Percentiles rank a stretch among this genome's conserved stretches.
Conservation (phyloP, 495 filamentous ascomycete species). For the Xylaria palmicola region DNA sequence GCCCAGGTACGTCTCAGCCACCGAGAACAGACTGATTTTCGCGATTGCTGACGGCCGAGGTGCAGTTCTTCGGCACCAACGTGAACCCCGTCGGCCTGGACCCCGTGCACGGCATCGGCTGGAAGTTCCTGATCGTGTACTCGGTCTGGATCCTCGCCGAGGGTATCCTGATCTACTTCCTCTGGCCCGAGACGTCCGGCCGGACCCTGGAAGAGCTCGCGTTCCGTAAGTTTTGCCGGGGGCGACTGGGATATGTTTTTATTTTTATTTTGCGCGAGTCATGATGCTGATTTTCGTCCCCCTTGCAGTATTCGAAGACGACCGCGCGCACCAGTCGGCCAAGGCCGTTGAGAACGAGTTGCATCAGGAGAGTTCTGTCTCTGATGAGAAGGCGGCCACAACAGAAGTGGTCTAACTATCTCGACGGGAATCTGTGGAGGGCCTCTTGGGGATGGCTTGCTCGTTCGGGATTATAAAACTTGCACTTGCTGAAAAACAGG, state of each 20-base stretch:
- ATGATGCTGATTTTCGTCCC: conserved; percentile 3
- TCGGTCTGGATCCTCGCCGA: conserved; percentile 58
- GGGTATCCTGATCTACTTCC: conserved; percentile 52
- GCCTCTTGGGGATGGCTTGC: not conserved
- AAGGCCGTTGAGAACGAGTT: conserved; percentile 50
- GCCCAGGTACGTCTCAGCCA: conserved; percentile 31
- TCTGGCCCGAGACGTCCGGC: conserved; percentile 60
- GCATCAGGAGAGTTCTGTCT: conserved; percentile 19
- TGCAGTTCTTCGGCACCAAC: conserved; percentile 61
- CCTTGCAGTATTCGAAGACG: conserved; percentile 55
- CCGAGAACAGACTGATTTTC: too few species aligned
- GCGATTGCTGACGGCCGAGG: not conserved
- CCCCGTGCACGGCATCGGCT: conserved; percentile 46
- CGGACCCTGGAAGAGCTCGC: conserved; percentile 61
- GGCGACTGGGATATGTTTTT: not conserved
- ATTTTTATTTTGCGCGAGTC: not conserved
- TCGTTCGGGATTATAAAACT: too few species aligned
- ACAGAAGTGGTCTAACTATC: not conserved
- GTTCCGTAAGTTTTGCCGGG: conserved; percentile 43
- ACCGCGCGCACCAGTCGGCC: conserved; percentile 45
- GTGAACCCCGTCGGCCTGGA: conserved; percentile 63
- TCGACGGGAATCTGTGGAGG: not conserved
- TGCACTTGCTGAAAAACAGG: too few species aligned
- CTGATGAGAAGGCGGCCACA: conserved; percentile 1
- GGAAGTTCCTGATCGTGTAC: conserved; percentile 65